Evolutionary conservation across 768 basidiomycete genomes (phyloP), one percentile per base, ranked within the genome.

Genomic region (Suillus clintonianus): DNA sequence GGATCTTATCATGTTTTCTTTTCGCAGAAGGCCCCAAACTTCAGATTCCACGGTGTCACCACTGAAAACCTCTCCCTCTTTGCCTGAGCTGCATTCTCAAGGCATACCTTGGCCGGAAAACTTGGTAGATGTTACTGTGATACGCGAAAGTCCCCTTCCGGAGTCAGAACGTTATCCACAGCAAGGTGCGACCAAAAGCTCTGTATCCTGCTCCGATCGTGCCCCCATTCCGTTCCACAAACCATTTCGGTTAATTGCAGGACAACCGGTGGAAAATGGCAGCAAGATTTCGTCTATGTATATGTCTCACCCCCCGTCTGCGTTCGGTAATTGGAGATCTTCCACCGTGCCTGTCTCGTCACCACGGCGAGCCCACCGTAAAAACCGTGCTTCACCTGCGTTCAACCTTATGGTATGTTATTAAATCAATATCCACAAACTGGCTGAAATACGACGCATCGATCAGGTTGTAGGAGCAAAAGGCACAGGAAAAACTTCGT

Each of bases 41-140:
- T 77, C 74, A 69, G 79, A 83, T 69, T 76, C 81, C 47, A 64
- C 62, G 36, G 71, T 61, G 24, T 77, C 81, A 41, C 77, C 78
- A 65, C 81, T 94, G 59, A 88, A 86, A 70, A 82, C 87, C n/a
- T 91, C 90, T 45, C 89, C 91, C 9, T 94, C 92, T 57, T 83
- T 94, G 42, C 93, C 93, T 62, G 87, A 92, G 71, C 83, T 94
- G 68, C 82, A 79, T 59, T 83, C 88, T 50, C 89, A 87, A 70
- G 90, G 88, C 41, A 90, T 92, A 43, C 89, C 89, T 62, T 95
- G 93, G 93, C 93, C 93, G 27, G 89, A 89, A 77, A 83, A 89
- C 76, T 84, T 95, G 41, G 87, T 95, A 47, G 90, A 94, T 71
- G 80, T 90, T 64, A 80, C 84, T 45, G 85, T 86, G 64, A 84